Conservation (phyloP, 2,329 filamentous ascomycete species). For the Pseudogymnoascus destructans region DNA sequence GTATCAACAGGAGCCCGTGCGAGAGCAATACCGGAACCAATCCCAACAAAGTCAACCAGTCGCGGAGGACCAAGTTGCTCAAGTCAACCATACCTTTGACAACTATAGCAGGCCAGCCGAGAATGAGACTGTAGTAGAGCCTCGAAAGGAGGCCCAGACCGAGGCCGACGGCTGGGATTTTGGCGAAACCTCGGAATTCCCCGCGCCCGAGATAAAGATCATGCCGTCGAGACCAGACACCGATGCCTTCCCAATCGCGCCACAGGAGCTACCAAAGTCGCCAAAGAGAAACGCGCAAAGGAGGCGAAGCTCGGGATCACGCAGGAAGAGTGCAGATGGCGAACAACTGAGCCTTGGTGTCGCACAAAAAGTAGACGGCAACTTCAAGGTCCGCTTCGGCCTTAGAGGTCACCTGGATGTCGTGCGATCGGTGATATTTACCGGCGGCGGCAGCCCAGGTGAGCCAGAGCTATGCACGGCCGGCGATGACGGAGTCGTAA, state of each 20-base stretch:
- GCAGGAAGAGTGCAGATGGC: constrained; percentile 57
- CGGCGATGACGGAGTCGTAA: constrained; percentile 89
- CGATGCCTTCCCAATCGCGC: constrained; percentile 74
- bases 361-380: constrained; percentile 53
- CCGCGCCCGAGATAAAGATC: constrained; percentile 40
- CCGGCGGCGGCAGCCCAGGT: constrained; percentile 83
- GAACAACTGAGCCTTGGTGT: constrained; percentile 38
- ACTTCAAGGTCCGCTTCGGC: constrained; percentile 87
- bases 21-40: constrained; percentile 14
- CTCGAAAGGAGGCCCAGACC: constrained; percentile 23
- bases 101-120: constrained; percentile 39
- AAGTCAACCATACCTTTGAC: constrained; percentile 46
- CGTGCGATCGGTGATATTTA: constrained; percentile 90
- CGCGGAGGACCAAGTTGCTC: constrained; percentile 42
- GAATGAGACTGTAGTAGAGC: constrained; percentile 22
- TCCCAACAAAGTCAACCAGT: constrained; percentile 23
- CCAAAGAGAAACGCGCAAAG: constrained; percentile 62
- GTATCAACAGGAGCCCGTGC: not conserved
- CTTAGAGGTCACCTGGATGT: constrained; percentile 87
- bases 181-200: constrained; percentile 55
- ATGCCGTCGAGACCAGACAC: constrained; percentile 63
- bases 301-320: constrained; percentile 66
- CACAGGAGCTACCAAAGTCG: constrained; percentile 61
- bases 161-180: constrained; percentile 85
- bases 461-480: constrained; percentile 96